Evolutionary conservation across 2,329 filamentous ascomycete genomes (phyloP).

Genomic region (Tolypocladium ophioglossoides): DNA sequence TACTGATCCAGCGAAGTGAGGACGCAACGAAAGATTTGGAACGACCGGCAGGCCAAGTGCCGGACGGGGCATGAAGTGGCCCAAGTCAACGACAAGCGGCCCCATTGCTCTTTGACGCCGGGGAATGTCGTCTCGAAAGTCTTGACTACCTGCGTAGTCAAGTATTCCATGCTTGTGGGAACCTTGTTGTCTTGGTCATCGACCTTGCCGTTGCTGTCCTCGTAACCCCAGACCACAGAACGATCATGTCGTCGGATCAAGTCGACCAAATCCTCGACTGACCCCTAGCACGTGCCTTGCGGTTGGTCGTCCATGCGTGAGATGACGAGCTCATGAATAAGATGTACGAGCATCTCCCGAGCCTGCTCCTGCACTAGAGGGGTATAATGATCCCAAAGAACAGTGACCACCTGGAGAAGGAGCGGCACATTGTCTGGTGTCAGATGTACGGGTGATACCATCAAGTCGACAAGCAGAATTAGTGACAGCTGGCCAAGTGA

Average conservation of each 20-base stretch:
- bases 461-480: constrained; percentile 88
- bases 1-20: constrained; percentile 80
- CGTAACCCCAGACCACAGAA: constrained; percentile 85
- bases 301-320: constrained; percentile 61
- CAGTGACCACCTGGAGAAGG: constrained; percentile 80
- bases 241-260: constrained; percentile 74
- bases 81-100: constrained; percentile 82
- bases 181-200: constrained; percentile 70
- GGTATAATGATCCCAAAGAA: constrained; percentile 96
- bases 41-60: constrained; percentile 90
- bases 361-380: constrained; percentile 92
- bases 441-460: constrained; percentile 83
- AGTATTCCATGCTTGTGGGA: constrained; percentile 74
- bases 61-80: constrained; percentile 93
- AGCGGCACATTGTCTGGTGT: constrained; percentile 71
- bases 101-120: constrained; percentile 84
- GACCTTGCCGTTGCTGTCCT: constrained; percentile 75
- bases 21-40: constrained; percentile 94
- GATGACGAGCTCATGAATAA: constrained; percentile 92
- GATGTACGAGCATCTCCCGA: constrained; percentile 92
- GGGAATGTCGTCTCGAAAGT: constrained; percentile 81
- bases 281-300: constrained; percentile 51
- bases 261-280: constrained; percentile 82
- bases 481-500: constrained; percentile 88
- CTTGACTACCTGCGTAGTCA: constrained; percentile 71